Evolutionary conservation across 768 basidiomycete genomes (phyloP).

Genomic region (Hypholoma fasciculare): DNA sequence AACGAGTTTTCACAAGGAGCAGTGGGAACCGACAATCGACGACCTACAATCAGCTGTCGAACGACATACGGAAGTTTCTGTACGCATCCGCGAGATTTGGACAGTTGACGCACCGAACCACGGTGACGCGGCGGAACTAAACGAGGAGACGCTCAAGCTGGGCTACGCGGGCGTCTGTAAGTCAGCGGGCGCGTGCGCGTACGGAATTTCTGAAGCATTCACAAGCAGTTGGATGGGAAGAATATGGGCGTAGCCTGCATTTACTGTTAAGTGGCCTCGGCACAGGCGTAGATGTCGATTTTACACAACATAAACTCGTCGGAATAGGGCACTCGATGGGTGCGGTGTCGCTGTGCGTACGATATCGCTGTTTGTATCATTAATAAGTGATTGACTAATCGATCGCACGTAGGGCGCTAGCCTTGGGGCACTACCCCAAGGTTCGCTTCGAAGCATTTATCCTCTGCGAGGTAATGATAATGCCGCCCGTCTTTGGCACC

Average conservation of each 20-base stretch:
- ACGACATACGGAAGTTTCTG: constrained; percentile 1
- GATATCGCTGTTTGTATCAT: not conserved
- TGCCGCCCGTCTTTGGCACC: constrained; percentile 15
- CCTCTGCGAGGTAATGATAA: constrained; percentile 47
- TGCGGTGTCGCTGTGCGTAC: constrained; percentile 41
- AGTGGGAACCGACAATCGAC: constrained; percentile 58
- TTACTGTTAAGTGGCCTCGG: constrained; percentile 49
- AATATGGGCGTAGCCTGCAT: constrained; percentile 49
- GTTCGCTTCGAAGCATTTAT: constrained; percentile 39
- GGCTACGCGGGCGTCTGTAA: constrained; percentile 44
- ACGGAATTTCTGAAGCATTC: not conserved
- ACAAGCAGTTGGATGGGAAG: constrained; percentile 49
- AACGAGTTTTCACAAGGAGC: constrained; percentile 57
- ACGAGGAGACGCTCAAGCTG: constrained; percentile 39
- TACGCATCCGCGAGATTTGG: constrained; percentile 50
- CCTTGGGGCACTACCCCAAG: constrained; percentile 39
- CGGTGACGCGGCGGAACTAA: constrained; percentile 51
- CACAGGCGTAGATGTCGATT: constrained; percentile 49
- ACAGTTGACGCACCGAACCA: constrained; percentile 55
- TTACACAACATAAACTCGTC: constrained; percentile 44
- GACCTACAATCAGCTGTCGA: constrained; percentile 36
- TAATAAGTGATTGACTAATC: not conserved
- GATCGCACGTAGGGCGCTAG: constrained; percentile 31
- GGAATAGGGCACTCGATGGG: constrained; percentile 61
- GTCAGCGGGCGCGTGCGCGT: constrained; percentile 15